Evolutionary conservation across 257 asterid species (phyloP), one percentile per base, ranked within the genome.

Genomic region (Solanum microdontum): DNA sequence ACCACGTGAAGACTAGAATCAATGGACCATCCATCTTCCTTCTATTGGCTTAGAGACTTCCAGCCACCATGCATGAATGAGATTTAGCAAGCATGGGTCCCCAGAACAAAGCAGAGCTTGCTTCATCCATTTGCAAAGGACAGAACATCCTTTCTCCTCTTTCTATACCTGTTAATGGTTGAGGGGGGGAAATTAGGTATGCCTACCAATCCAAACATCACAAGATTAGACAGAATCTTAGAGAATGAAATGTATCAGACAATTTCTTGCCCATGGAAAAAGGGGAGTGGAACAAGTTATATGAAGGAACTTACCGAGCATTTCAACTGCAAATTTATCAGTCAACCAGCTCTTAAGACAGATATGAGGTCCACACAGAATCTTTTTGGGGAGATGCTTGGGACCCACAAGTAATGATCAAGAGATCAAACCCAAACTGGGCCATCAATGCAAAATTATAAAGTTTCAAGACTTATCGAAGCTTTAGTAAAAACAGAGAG

Each of bases 401-500:
- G 83, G 72, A 79, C 72, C 82, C 87, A 19, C 62, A 77, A 86
- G 87, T 70, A 75, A 15, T 79, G 45, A 70, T 24, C 39, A 85
- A 48, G 60, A 83, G 51, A 70, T 36, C 39, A 85, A 86, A 62
- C 86, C 87, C 79, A 58, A 82, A 72, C 55, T 30, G 74, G 74
- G 79, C 72, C 82, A 17, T 82, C 86, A 24, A 51, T 79, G 90
- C 83, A 80, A 39, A 15, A 86, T 92, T 95, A 97, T 68, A 97
- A 93, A 88, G 99, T 93, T 91, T 97, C 99, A 55, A 96, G 98
- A 69, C 92, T 90, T 39, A 97, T 88, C 3, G 98, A 93, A 73
- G 99, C 97, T 90, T 96, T 97, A 75, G 99, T 97, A 92, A 97
- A 97, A 58, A 97, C 99, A 11, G 98, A 93, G 36, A 97, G 99